Evolutionary conservation across 2,329 filamentous ascomycete genomes (phyloP), one percentile per base, ranked within the genome.

Genomic region (Epichloe amarillans): DNA sequence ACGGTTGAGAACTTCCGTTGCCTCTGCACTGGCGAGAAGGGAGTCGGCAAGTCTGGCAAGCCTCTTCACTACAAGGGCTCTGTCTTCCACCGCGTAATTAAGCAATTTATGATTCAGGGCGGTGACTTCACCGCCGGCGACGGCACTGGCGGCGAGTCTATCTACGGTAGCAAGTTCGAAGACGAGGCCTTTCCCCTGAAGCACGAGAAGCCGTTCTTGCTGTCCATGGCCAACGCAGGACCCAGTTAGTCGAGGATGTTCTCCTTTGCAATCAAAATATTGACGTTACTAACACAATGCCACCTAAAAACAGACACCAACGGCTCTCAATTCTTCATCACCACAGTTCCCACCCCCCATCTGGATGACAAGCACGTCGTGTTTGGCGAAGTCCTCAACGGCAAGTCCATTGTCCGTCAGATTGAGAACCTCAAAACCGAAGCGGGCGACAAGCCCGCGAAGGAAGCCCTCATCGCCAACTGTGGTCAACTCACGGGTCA

Each of bases 191-290:
- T 98, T 64, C 79, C 87, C 50, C 72, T 84, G 64, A 90, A 94
- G 76, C 93, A 98, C 66, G 87, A 94, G 61, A 86, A 84, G 61
- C 90, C 93, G 2, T 96, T 96, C 74, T 74, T 97, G 57, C 76
- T 98, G 55, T 94, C 87, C 65, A 98, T 98, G 93, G 93, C 93
- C 62, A 98, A 98, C 66, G 91, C 93, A 57, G 93, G 93, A 45
- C 88, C 89, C 44, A 88, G 85, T 85, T 77, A 60, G 80, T 69
- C 46, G 15, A 0, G n/a, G 10, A 2, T 6, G 1, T 10, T 15
- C 14, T 11, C 19, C 21, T 30, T 30, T 10, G 30, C 30, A 11
- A 30, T 11, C 8, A 30, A 30, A 10, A 30, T 8, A 8, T 30
- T 30, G 8, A 8, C 11, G 3, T 30, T 30, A 30, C 44, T 53